Percentiles rank a stretch among this genome's conserved stretches.
Conservation (phyloP, 1,139 yeast species). For the Yamadazyma taylorii region DNA sequence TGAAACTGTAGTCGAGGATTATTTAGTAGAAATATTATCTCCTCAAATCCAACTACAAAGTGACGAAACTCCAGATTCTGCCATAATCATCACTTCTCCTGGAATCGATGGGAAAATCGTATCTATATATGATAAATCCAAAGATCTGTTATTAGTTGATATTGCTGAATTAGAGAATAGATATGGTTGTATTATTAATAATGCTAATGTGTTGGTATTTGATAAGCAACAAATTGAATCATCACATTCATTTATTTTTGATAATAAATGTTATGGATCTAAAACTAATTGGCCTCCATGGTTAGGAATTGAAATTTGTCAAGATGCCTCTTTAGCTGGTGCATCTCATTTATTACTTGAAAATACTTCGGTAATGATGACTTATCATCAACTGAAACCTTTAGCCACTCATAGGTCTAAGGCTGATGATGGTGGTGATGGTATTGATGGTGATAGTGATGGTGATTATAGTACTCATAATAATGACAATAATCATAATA, state of each 20-base stretch:
- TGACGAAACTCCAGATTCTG: conserved; percentile 60
- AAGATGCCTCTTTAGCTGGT: conserved; percentile 38
- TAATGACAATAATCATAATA: conserved; percentile 3
- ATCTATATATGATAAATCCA: conserved; percentile 33
- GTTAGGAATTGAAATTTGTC: conserved; percentile 46
- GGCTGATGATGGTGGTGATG: conserved; percentile 12
- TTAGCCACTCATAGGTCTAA: conserved; percentile 20
- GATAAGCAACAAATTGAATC: conserved; percentile 25
- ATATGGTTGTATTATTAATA: conserved; percentile 37
- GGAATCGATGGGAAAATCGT: conserved; percentile 39
- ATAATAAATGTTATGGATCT: conserved; percentile 37
- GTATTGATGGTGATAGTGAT: conserved; percentile 9
- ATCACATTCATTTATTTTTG: conserved; percentile 21
- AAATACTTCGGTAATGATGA: conserved; percentile 38
- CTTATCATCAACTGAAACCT: conserved; percentile 34
- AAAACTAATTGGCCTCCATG: conserved; percentile 48
- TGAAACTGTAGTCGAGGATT: conserved; percentile 59
- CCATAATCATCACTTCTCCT: conserved; percentile 50
- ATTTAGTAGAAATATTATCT: conserved; percentile 66
- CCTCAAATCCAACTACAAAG: conserved; percentile 87
- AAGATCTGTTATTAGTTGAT: conserved; percentile 21
- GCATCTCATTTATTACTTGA: conserved; percentile 38
- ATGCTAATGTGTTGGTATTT: conserved; percentile 44
- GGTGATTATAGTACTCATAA: conserved; percentile 8
- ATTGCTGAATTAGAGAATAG: conserved; percentile 35